A percentile compares a stretch with the other conserved stretches of the same genome.
Conservation (phyloP, 257 asterid genomes). For the Mitragyna speciosa region DNA sequence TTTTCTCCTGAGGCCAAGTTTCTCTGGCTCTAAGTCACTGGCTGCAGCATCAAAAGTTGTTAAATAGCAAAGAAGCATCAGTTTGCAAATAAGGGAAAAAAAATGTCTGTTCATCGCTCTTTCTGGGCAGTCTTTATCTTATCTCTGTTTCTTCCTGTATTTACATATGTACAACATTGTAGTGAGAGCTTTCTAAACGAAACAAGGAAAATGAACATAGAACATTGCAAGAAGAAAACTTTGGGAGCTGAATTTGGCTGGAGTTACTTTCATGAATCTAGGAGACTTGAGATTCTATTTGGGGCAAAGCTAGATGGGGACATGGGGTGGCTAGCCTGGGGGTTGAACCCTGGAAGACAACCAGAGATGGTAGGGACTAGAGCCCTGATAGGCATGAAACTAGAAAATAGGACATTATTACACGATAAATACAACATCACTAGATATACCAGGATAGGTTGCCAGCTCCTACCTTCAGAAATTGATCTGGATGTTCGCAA, state of each 20-base stretch:
- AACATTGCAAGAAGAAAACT: conserved; percentile 34
- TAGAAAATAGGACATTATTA: not conserved
- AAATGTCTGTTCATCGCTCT: not conserved
- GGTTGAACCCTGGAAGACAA: conserved; percentile 48
- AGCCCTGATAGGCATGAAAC: conserved; percentile 57
- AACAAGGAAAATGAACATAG: conserved; percentile 19
- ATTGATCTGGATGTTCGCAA: conserved; percentile 31
- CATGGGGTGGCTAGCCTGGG: conserved; percentile 72
- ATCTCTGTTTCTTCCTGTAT: not conserved
- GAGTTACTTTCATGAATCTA: conserved; percentile 26
- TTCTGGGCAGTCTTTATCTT: not conserved
- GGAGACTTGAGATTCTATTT: conserved; percentile 41
- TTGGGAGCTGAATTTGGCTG: conserved; percentile 51
- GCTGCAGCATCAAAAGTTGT: not conserved
- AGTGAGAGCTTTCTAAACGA: conserved; percentile 22
- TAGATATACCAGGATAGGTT: conserved; percentile 32
- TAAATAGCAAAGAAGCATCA: not conserved
- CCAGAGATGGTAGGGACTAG: conserved; percentile 56
- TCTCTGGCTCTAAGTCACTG: not conserved
- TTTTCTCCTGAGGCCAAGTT: not conserved
- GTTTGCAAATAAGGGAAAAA: not conserved
- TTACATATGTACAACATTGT: conserved; percentile 25
- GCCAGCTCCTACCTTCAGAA: conserved; percentile 35
- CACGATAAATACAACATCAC: conserved; percentile 35
- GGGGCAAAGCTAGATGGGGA: conserved; percentile 34